These are phyloP conservation scores for Wickerhamiella azymoides DNA, from an alignment of 805 yeast genomes.

Conservation along the genomic window DNA sequence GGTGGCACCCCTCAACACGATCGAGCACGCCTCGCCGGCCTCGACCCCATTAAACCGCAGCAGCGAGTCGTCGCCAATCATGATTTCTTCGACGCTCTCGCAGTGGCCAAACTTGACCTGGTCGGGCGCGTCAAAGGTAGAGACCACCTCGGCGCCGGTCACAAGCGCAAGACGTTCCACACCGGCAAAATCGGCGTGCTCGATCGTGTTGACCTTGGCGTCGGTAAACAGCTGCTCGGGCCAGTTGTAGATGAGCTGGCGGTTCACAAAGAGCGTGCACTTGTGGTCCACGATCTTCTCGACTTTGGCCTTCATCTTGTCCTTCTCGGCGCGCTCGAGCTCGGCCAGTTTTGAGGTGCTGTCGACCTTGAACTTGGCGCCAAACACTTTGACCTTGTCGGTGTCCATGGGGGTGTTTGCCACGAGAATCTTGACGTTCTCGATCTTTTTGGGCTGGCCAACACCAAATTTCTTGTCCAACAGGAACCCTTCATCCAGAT, in stretches of 20 bases:
- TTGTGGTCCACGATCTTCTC: conserved; percentile 79
- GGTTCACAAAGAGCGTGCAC: conserved; percentile 80
- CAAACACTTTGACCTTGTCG: conserved; percentile 92
- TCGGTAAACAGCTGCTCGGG: conserved; percentile 94
- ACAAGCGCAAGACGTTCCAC: conserved; percentile 91
- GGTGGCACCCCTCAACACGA: conserved; percentile 93
- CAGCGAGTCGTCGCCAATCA: conserved; percentile 86
- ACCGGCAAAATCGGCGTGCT: conserved; percentile 97
- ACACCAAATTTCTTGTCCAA: conserved; percentile 86
- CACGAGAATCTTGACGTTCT: conserved; percentile 73
- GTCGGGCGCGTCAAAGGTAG: conserved; percentile 89
- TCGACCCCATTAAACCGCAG: conserved; percentile 90
- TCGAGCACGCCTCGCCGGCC: conserved; percentile 91
- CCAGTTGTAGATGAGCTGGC: conserved; percentile 94
- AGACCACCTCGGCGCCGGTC: conserved; percentile 96
- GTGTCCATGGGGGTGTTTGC: conserved; percentile 93
- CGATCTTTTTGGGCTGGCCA: conserved; percentile 75
- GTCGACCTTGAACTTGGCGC: conserved; percentile 95
- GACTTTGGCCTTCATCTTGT: conserved; percentile 81
- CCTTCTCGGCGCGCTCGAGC: conserved; percentile 84
- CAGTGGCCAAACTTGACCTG: conserved; percentile 77
- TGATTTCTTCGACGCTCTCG: conserved; percentile 76
- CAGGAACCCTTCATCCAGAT: conserved; percentile 90
- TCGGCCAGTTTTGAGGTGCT: conserved; percentile 89
- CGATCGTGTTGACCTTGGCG: conserved; percentile 75